These are phyloP conservation scores for Pezicula neosporulosa DNA, from an alignment of 2,329 filamentous ascomycete genomes.

Conservation along the genomic window DNA sequence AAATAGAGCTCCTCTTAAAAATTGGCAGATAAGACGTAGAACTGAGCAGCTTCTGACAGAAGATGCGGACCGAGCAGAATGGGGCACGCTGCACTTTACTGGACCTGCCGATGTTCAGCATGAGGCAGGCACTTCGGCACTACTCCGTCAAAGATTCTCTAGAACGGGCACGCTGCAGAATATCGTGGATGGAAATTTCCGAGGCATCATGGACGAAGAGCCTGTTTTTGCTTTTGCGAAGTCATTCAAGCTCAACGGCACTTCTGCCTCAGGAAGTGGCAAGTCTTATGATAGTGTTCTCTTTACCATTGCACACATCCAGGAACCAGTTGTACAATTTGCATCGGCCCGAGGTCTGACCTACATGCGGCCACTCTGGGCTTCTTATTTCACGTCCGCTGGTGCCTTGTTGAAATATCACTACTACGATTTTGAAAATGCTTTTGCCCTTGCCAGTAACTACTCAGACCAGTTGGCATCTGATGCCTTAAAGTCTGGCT, in stretches of 20 bases:
- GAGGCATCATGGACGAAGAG: constrained; percentile 71
- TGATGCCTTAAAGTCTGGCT: constrained; percentile 72
- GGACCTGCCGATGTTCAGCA: constrained; percentile 65
- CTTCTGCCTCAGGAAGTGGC: constrained; percentile 22
- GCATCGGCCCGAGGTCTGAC: constrained; percentile 74
- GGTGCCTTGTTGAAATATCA: constrained; percentile 70
- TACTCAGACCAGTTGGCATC: constrained; percentile 69
- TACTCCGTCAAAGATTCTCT: constrained; percentile 67
- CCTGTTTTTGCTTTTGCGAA: constrained; percentile 80
- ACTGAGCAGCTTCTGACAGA: constrained; percentile 72
- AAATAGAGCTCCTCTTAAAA: constrained; percentile 48
- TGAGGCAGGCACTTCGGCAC: constrained; percentile 65
- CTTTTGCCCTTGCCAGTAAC: constrained; percentile 60
- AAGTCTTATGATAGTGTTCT: constrained; percentile 49
- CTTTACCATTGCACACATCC: constrained; percentile 75
- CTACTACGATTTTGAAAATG: constrained; percentile 68
- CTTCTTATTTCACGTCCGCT: constrained; percentile 64
- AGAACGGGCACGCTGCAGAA: constrained; percentile 64
- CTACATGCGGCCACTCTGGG: constrained; percentile 76
- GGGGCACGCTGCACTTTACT: constrained; percentile 78
- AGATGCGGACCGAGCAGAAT: constrained; percentile 71
- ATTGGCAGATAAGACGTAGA: constrained; percentile 59
- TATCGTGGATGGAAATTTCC: constrained; percentile 61
- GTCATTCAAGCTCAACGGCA: constrained; percentile 48
- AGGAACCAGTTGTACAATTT: constrained; percentile 77